Percentiles rank a stretch among this genome's conserved stretches.
These are phyloP conservation scores for Neofusicoccum laricinum DNA, from an alignment of 2,329 filamentous ascomycete species.

Conservation along the genomic window DNA sequence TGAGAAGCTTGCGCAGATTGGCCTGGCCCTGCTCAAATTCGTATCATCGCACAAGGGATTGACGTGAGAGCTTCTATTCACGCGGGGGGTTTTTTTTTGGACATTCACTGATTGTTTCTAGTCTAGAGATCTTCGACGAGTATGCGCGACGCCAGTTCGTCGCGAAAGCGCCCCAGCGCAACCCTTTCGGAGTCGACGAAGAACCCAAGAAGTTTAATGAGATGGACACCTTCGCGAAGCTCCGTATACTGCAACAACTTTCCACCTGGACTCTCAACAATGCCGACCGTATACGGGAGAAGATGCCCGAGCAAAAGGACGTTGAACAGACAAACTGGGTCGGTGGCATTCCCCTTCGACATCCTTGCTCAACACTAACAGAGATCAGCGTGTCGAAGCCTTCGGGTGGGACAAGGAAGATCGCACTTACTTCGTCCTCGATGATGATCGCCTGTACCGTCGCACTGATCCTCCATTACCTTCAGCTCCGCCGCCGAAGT, in stretches of 20 bases:
- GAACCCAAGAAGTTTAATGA: constrained; percentile 70
- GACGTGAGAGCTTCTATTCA: constrained; percentile 60
- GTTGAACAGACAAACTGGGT: constrained; percentile 82
- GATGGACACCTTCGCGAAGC: constrained; percentile 80
- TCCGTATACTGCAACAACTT: constrained; percentile 80
- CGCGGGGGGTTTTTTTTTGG: not conserved
- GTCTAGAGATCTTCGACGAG: constrained; percentile 85
- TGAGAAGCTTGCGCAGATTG: constrained; percentile 73
- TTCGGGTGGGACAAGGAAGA: constrained; percentile 88
- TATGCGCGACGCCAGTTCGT: constrained; percentile 87
- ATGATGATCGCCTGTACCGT: constrained; percentile 91
- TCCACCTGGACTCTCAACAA: constrained; percentile 87
- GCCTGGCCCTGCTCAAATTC: constrained; percentile 83
- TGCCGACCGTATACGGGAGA: constrained; percentile 80
- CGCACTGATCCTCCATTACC: constrained; percentile 71
- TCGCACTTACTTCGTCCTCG: constrained; percentile 82
- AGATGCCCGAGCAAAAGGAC: constrained; percentile 79
- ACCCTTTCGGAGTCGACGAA: constrained; percentile 82
- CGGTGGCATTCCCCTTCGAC: constrained; percentile 31
- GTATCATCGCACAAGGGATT: constrained; percentile 91
- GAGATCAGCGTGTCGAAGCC: constrained; percentile 63
- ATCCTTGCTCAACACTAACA: not conserved
- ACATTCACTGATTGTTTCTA: constrained; percentile 41
- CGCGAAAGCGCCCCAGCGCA: constrained; percentile 72
- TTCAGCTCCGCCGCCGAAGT: constrained; percentile 55